A percentile compares a stretch with the other conserved stretches of the same genome.
phyloP scores from a whole-genome alignment of 2,329 filamentous ascomycete species.

The Venturiaceae sp. region DNA sequence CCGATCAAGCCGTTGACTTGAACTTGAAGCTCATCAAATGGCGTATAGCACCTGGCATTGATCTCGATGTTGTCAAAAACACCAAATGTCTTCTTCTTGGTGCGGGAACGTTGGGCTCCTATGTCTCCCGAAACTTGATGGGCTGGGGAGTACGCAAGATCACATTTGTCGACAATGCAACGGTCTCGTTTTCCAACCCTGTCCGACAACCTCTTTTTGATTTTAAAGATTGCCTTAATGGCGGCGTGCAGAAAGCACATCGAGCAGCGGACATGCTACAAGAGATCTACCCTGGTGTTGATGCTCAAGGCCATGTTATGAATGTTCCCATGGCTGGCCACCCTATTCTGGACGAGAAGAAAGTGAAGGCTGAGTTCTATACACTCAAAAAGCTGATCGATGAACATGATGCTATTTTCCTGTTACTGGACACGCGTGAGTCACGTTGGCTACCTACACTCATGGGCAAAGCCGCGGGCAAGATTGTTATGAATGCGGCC shows the following conservation, averaged over 20 bases:
- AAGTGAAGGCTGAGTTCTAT: constrained; percentile 55
- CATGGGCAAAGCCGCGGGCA: constrained; percentile 86
- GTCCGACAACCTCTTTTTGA: constrained; percentile 89
- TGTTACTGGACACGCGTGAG: constrained; percentile 96
- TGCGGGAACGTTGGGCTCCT: constrained; percentile 86
- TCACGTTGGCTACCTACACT: constrained; percentile 92
- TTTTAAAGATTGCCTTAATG: constrained; percentile 79
- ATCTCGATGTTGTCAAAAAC: constrained; percentile 80
- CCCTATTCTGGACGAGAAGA: constrained; percentile 67
- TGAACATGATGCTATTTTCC: constrained; percentile 82
- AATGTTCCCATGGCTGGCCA: constrained; percentile 95
- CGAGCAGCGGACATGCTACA: constrained; percentile 71
- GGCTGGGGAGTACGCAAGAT: constrained; percentile 95
- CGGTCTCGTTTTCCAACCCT: constrained; percentile 91
- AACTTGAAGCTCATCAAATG: constrained; percentile 99
- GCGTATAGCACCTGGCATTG: constrained; percentile 80
- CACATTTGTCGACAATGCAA: constrained; percentile 89
- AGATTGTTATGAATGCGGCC: constrained; percentile 94
- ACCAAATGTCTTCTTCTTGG: constrained; percentile 86
- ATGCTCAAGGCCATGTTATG: constrained; percentile 68
- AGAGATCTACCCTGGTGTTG: constrained; percentile 84
- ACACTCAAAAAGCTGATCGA: constrained; percentile 65
- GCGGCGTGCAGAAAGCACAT: constrained; percentile 73
- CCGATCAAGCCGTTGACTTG: constrained; percentile 89
- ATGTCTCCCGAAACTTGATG: constrained; percentile 84